Base-by-base conservation (phyloP, 2,329 filamentous ascomycete genomes). In the Sclerotinia subarctica region DNA sequence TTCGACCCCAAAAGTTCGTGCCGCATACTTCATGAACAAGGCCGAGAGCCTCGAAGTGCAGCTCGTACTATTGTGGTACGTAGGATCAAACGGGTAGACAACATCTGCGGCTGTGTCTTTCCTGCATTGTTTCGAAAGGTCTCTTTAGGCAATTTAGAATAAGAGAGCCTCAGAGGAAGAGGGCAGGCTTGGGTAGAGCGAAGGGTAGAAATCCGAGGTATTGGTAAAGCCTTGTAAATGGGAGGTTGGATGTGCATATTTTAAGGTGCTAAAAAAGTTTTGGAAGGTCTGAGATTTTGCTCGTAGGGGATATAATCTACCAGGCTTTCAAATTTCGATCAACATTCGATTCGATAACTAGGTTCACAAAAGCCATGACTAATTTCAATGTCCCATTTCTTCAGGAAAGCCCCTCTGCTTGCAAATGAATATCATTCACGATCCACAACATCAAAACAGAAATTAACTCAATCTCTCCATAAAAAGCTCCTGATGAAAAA, bases 11-110 rank as follows among this genome's bases (percentile, higher is more conserved):
- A 29, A 58, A 21, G 4, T 32, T 32, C 57, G 42, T 57, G 32
- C 42, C 42, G 11, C 57, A 47, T 47, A 42, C 19, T 60, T 17
- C 42, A 32, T 26, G 19, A 13, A n/a, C 19, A 32, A 49, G 44
- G 21, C 44, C 24, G 58, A 7, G 7, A 38, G 21, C 3, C 58
- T 24, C 8, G 13, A 6, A 1, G 5, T 49, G 29, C 44, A 35
- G 13, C 21, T 29, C 17, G 1, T 62, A 11, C 21, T 3, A 35
- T 10, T 35, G 26, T 49, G 44, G 21, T 47, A 35, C 58, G 44
- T 24, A 35, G 58, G 58, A 62, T 62, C 58, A 35, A 24, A 62
- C 44, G 44, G 21, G 29, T 10, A 62, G 58, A 35, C 24, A 24
- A 35, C 26, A 35, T 49, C 11, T 19, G 49, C 6, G 19, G 21